Percentiles rank a stretch among this genome's conserved stretches.
Evolutionary conservation across 352 stramenopile genomes (phyloP).

Genomic region (Globisporangium ultimum): DNA sequence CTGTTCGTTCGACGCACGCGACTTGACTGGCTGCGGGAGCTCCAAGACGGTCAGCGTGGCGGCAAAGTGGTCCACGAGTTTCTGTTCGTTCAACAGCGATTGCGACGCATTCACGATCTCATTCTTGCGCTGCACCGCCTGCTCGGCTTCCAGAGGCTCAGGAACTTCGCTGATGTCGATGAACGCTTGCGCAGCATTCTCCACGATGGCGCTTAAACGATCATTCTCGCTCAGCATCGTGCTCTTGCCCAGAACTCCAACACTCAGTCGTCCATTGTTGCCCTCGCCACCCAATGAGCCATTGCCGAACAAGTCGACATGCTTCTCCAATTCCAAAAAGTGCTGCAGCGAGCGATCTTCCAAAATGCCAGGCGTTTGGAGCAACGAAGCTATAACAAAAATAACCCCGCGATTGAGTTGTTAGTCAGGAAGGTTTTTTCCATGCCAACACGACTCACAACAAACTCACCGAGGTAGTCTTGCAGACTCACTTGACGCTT

Average conservation of each 20-base stretch:
- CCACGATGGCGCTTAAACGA: conserved; percentile 71
- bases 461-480: conserved; percentile 55
- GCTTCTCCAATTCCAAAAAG: conserved; percentile 79
- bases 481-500: conserved; percentile 76
- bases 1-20: conserved; percentile 29
- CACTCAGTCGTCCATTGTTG: conserved; percentile 50
- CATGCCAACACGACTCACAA: too few relatives aligned
- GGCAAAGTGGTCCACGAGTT: conserved; percentile 52
- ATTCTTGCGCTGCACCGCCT: conserved; percentile 72
- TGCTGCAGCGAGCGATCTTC: conserved; percentile 75
- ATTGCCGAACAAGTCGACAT: conserved; percentile 63
- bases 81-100: conserved; percentile 45
- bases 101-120: conserved; percentile 63
- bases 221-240: conserved; percentile 69
- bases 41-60: conserved; percentile 38
- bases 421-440: too few relatives aligned
- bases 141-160: conserved; percentile 72
- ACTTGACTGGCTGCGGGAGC: conserved; percentile 23
- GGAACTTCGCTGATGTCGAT: conserved; percentile 83
- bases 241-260: conserved; percentile 45
- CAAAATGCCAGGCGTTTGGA: conserved; percentile 69
- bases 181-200: conserved; percentile 71
- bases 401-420: too few relatives aligned
- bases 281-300: conserved; percentile 27
- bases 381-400: conserved; percentile 52